Evolutionary conservation across 768 basidiomycete genomes (phyloP), one percentile per base, ranked within the genome.

Genomic region (Mycena floridula): DNA sequence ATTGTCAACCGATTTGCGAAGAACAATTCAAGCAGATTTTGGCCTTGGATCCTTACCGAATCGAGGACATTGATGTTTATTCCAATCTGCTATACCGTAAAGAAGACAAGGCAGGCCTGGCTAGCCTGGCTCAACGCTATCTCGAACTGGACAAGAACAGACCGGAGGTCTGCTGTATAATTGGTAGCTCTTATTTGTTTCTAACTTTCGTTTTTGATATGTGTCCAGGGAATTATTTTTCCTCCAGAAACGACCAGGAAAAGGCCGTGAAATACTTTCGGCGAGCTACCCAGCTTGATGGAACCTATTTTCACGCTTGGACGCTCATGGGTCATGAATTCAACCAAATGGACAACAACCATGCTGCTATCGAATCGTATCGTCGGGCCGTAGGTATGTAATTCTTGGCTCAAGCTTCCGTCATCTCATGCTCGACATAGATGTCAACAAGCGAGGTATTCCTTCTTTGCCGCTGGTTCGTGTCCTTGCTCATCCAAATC

Each of bases 241-340:
- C 85, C 1, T 64, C 87, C 4, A 74, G 85, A 4, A 70, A 69
- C 7, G 88, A 90, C 50, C 86, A 87, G 54, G 85, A 84, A 52
- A 87, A 86, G 57, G 85, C 88, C 0, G 77, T 85, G 45, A 77
- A 79, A 48, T 89, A 88, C 59, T 90, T 89, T 62, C 72, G 77
- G 40, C 71, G 86, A 12, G 84, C 87, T 1, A 78, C 85, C 9
- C 77, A 84, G 52, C 69, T 90, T n/a, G 85, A 90, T 57, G 69
- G 81, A 35, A 82, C 78, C 3, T 89, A 82, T 55, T 64, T 85
- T 11, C 79, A 82, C 0, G 86, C 88, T 3, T 90, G 88, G 87
- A 88, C 85, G 3, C 65, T 90, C 42, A 84, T 90, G 81, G 87
- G 88, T 3, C 84, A 88, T 54, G 87, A 89, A 58, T 89, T 79